Percentiles rank a stretch among this genome's conserved stretches.
phyloP scores from a whole-genome alignment of 441 rosid species.

The Capsella rubella region DNA sequence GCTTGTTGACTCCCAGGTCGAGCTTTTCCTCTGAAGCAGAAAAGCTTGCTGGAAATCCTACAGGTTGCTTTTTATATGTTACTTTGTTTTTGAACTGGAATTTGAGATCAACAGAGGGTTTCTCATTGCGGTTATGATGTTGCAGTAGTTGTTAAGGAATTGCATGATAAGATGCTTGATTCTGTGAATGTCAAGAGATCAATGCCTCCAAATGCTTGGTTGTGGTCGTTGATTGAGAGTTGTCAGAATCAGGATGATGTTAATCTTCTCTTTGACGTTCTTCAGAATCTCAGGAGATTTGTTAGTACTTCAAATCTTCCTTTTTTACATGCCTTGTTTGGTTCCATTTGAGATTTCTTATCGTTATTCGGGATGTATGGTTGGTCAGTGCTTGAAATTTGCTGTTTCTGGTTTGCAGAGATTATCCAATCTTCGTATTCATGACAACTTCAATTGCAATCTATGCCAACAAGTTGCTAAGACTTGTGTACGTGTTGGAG shows the following conservation, averaged over 20 bases:
- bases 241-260: conserved; percentile 71
- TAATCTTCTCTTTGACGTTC: conserved; percentile 63
- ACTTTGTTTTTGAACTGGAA: conserved; percentile 2
- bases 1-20: conserved; percentile 42
- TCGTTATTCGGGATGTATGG: neutral
- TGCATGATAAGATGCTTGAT: conserved; percentile 65
- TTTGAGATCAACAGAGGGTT: neutral
- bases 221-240: conserved; percentile 76
- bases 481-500: conserved; percentile 73
- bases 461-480: conserved; percentile 80
- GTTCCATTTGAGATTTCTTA: neutral
- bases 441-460: conserved; percentile 68
- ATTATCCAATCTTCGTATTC: conserved; percentile 78
- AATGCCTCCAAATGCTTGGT: conserved; percentile 84
- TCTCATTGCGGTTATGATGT: conserved; percentile 29
- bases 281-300: conserved; percentile 75
- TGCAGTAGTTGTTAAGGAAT: conserved; percentile 78
- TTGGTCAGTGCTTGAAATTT: neutral
- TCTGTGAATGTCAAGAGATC: conserved; percentile 69
- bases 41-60: conserved; percentile 47
- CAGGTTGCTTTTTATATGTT: conserved; percentile 52
- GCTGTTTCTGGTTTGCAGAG: conserved; percentile 56
- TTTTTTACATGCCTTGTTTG: neutral
- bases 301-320: conserved; percentile 52
- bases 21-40: conserved; percentile 51